Conservation (phyloP, 768 basidiomycete species). For the Heimioporus sp. region DNA sequence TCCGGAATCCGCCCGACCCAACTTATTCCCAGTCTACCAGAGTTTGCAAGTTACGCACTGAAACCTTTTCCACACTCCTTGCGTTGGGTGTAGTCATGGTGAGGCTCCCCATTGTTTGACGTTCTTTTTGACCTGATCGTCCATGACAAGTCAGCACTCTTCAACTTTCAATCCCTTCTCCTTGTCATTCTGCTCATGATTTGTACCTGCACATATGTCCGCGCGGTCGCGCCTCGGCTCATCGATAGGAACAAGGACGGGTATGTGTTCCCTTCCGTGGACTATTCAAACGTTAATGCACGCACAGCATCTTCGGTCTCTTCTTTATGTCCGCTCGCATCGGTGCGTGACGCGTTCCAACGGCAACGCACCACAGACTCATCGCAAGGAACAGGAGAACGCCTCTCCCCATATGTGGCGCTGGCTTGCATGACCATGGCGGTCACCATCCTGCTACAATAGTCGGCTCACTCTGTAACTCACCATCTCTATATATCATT, state of each 20-base stretch:
- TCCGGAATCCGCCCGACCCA: too few relatives aligned
- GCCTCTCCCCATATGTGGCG: constrained; percentile 93
- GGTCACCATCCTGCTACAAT: constrained; percentile 57
- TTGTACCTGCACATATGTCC: constrained; percentile 96
- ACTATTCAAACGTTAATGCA: neutral
- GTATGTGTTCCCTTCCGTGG: constrained; percentile 41
- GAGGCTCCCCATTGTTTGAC: neutral
- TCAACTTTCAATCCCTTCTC: constrained; percentile 97
- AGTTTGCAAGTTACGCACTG: too few relatives aligned
- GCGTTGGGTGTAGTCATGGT: constrained; percentile 12
- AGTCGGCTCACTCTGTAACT: constrained; percentile 1
- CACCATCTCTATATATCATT: too few relatives aligned
- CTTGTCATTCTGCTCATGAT: constrained; percentile 91
- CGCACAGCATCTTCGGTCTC: constrained; percentile 76
- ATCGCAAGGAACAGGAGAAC: constrained; percentile 61
- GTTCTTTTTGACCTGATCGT: constrained; percentile 1
- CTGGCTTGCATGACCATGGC: constrained; percentile 95
- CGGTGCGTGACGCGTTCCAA: constrained; percentile 49
- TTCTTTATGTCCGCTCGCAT: constrained; percentile 97
- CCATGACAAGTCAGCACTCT: constrained; percentile 77
- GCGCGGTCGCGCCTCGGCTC: constrained; percentile 84
- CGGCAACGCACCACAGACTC: too few relatives aligned
- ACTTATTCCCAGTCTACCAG: too few relatives aligned
- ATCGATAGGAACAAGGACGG: constrained; percentile 95
- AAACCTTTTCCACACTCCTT: too few relatives aligned